A percentile compares a stretch with the other conserved stretches of the same genome.
phyloP scores from a whole-genome alignment of 305 asterid species.

The Solanum aculeatissimum region DNA sequence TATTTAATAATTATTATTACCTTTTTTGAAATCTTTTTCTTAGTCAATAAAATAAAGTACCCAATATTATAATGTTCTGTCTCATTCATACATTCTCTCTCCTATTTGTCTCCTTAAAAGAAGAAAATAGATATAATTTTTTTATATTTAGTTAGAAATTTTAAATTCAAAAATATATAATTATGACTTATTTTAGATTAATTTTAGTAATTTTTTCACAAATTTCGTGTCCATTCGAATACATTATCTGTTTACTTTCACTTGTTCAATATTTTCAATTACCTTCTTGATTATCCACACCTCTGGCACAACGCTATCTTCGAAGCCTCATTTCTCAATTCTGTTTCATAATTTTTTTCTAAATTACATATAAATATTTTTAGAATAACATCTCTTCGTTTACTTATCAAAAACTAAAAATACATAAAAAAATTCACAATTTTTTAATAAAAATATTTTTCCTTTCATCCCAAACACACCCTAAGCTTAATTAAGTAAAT shows the following conservation, averaged over 20 bases:
- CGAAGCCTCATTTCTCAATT: neutral
- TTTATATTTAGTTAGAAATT: too few relatives aligned
- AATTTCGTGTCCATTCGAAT: too few relatives aligned
- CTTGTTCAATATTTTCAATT: too few relatives aligned
- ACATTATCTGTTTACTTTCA: too few relatives aligned
- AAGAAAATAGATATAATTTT: neutral
- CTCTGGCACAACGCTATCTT: neutral
- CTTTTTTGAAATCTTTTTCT: conserved; percentile 3
- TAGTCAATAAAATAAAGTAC: conserved; percentile 5
- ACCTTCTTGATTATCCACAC: neutral
- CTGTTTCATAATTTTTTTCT: neutral
- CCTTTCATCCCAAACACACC: neutral
- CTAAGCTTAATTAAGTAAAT: neutral
- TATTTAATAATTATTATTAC: neutral
- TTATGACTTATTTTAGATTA: too few relatives aligned
- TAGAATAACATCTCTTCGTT: neutral
- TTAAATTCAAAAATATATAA: too few relatives aligned
- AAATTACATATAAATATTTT: neutral
- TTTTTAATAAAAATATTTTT: neutral
- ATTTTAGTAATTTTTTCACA: too few relatives aligned
- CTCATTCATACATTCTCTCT: neutral
- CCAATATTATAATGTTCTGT: neutral
- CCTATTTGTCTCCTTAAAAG: neutral
- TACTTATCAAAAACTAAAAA: neutral
- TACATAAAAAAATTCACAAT: neutral